Base-by-base conservation (phyloP, 2,329 filamentous ascomycete species). In the Pseudocercospora cruenta region DNA sequence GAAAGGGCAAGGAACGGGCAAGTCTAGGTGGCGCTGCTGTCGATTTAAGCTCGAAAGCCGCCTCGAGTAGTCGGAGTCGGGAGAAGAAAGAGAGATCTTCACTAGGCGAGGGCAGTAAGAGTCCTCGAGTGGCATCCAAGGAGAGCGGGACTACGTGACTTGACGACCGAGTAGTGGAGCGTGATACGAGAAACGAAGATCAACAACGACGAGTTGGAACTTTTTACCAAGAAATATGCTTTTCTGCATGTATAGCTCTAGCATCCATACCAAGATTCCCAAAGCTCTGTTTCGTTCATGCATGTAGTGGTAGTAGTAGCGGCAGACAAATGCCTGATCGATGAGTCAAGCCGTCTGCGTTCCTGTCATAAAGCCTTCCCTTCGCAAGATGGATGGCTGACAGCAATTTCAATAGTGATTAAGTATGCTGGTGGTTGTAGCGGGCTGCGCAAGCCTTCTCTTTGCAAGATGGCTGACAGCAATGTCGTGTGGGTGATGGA, bases 1-100 rank as follows among this genome's bases (percentile, higher is more conserved):
- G 71, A 21, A 73, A 73, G 61, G 73, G 72, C 31, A 74, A 74
- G 65, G 68, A 68, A 49, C 60, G 71, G 12, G 64, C 63, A 53
- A 73, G 62, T 49, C 49, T 62, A 26, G 64, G 58, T 43, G 64
- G 64, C n/a, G 57, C 19, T 47, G 53, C 58, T n/a, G 28, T 26
- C 45, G 64, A 64, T 31, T 47, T 26, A 12, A 55, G 26, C 16
- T 16, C 31, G 21, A 63, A 58, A 63, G 36, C 33, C 14, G 33
- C 58, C 33, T 22, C 49, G 51, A 43, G 39, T 45, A 57, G 51
- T 45, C 53, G 60, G 19, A 65, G 36, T 43, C 39, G 31, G 7
- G 39, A 47, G 14, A 64, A 67, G 31, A 58, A 58, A 39, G 22
- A 39, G 16, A 36, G 33, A 39, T 14, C 55, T 58, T 43, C 31